phyloP scores from a whole-genome alignment of 495 filamentous ascomycete genomes.

The Penicillium samsonianum region DNA sequence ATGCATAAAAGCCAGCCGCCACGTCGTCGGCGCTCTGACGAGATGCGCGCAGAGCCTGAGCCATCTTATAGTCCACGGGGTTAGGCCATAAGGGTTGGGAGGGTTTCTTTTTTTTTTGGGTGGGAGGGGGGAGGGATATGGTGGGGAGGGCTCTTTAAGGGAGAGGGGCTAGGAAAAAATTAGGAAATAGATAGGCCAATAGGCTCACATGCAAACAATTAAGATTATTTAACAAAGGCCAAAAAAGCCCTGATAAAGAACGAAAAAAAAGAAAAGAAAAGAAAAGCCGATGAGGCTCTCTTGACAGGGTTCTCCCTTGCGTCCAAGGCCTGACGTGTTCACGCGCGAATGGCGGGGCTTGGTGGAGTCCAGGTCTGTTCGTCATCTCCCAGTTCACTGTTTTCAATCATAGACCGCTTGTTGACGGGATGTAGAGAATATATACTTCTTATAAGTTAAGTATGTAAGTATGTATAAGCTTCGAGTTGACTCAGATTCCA shows the following conservation, averaged over 20 bases:
- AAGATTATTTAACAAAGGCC: constrained; percentile 11
- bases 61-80: constrained; percentile 34
- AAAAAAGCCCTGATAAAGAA: background rate
- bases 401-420: background rate
- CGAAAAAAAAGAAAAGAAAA: background rate
- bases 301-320: constrained; percentile 20
- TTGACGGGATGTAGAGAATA: background rate
- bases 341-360: constrained; percentile 33
- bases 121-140: constrained; percentile 4
- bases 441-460: too few species aligned
- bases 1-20: constrained; percentile 53
- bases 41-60: constrained; percentile 51
- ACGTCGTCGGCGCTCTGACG: constrained; percentile 55
- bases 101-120: background rate
- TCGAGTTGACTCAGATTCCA: background rate
- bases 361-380: constrained; percentile 14
- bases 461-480: too few species aligned
- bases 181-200: constrained; percentile 8
- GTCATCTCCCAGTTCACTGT: background rate
- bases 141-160: constrained; percentile 1
- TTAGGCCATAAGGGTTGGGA: constrained; percentile 31
- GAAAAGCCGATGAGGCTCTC: constrained; percentile 32
- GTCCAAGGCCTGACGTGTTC: constrained; percentile 32
- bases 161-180: background rate
- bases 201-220: constrained; percentile 14